Evolutionary conservation across 768 basidiomycete species (phyloP).

Genomic region (Imleria badia): DNA sequence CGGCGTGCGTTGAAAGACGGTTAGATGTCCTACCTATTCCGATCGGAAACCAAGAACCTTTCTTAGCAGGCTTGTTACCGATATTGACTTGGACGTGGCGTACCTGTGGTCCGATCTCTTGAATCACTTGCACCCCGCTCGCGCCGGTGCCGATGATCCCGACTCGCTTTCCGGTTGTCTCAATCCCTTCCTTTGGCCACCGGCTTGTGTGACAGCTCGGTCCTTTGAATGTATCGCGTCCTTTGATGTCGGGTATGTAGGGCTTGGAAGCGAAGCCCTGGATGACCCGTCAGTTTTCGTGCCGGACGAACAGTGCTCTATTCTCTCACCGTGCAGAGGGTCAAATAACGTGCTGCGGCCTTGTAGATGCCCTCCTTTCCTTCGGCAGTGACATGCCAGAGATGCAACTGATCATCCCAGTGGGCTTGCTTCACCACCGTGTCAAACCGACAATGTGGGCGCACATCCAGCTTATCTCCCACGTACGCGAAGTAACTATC

Average conservation of each 20-base stretch:
- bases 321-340: conserved; percentile 8
- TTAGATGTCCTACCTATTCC: conserved; percentile 9
- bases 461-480: conserved; percentile 9
- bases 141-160: conserved; percentile 15
- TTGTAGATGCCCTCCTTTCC: conserved; percentile 1
- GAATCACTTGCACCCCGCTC: conserved; percentile 12
- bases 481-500: conserved; percentile 7
- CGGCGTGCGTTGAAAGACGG: conserved; percentile 17
- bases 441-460: conserved; percentile 14
- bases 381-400: conserved; percentile 11
- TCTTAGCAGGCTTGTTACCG: not conserved
- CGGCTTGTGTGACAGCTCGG: conserved; percentile 5
- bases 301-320: not conserved
- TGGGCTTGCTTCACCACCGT: conserved; percentile 9
- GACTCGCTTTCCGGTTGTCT: conserved; percentile 9
- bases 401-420: conserved; percentile 14
- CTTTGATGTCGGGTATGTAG: conserved; percentile 15
- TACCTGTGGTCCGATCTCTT: conserved; percentile 15
- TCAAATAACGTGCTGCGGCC: conserved; percentile 3
- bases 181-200: conserved; percentile 13
- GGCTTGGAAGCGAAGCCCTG: conserved; percentile 9
- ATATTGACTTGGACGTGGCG: not conserved
- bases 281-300: not conserved
- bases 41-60: too few species aligned
- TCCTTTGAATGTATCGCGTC: conserved; percentile 9